Evolutionary conservation across 2,329 filamentous ascomycete species (phyloP).

Genomic region (Rosellinia necatrix): DNA sequence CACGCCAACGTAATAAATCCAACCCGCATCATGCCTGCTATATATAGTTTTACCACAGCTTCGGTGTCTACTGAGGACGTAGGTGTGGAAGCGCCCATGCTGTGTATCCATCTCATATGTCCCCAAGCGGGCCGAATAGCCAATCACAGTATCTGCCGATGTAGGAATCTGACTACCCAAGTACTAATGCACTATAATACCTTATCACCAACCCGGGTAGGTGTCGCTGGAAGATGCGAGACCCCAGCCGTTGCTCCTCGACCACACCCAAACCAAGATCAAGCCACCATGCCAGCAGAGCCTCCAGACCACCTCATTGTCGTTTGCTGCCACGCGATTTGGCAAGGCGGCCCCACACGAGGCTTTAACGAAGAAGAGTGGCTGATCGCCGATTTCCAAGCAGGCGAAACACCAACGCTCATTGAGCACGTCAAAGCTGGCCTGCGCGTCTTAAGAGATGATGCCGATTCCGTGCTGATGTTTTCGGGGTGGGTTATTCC

Average conservation of each 20-base stretch:
- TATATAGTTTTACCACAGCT: too few relatives aligned
- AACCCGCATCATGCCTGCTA: too few relatives aligned
- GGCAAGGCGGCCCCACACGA: conserved; percentile 60
- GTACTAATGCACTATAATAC: neutral
- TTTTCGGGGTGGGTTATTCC: conserved; percentile 68
- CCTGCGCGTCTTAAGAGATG: conserved; percentile 54
- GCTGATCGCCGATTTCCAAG: conserved; percentile 78
- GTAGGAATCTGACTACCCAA: neutral
- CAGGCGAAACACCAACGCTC: conserved; percentile 78
- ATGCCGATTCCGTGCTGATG: conserved; percentile 58
- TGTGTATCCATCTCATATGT: neutral
- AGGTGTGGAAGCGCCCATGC: neutral
- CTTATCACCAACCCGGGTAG: too few relatives aligned
- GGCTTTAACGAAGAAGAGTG: conserved; percentile 65
- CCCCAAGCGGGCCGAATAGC: conserved; percentile 10
- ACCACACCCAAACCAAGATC: neutral
- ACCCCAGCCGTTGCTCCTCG: too few relatives aligned
- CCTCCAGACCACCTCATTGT: conserved; percentile 64
- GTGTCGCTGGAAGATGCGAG: too few relatives aligned
- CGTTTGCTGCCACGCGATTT: conserved; percentile 86
- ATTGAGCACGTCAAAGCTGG: conserved; percentile 74
- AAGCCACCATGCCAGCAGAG: conserved; percentile 4
- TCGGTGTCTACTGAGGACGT: too few relatives aligned
- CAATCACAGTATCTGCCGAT: neutral
- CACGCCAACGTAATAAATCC: too few relatives aligned